Evolutionary conservation across 257 asterid genomes (phyloP), one percentile per base, ranked within the genome.

Genomic region (Fraxinus pennsylvanica): DNA sequence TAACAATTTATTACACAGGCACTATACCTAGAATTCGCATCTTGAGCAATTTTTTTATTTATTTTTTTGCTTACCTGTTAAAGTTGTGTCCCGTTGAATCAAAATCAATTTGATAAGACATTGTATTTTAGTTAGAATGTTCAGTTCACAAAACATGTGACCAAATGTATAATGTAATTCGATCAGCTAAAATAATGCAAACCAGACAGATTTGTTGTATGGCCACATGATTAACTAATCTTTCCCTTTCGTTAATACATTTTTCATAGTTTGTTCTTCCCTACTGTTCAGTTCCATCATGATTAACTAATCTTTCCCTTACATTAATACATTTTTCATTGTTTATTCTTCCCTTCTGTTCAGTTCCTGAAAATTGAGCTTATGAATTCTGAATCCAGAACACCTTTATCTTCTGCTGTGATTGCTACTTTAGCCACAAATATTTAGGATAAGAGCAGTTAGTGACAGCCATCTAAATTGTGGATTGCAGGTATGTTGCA

Each of bases 401-500:
- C 12, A n/a, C 21, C 66, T 57, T 57, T 57, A 57, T 57, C 66
- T n/a, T n/a, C 29, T 57, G 27, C 66, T 4, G 4, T 17, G 27
- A 57, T 57, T 57, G 27, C 29, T 5, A 57, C 66, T 57, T 57
- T 13, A n/a, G n/a, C 66, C n/a, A 19, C 21, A 57, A 57, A n/a
- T 57, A n/a, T 57, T 57, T 17, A 21, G 66, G 27, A 17, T 17
- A 57, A n/a, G 8, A 57, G 66, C 66, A 57, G 27, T 57, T 1
- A 19, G 65, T 54, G 27, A 54, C 65, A 19, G 65, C 27, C 65
- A 54, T 19, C 65, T 57, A 63, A 76, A 63, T 81, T 76, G 74
- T 57, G 52, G 78, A 33, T 70, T 81, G 79, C 89, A 96, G 99
- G 86, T 96, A 96, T 17, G 99, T 96, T 66, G 99, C 99, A 76